Evolutionary conservation across 2,329 filamentous ascomycete genomes (phyloP).

Genomic region (Chrysoporthe puriensis): DNA sequence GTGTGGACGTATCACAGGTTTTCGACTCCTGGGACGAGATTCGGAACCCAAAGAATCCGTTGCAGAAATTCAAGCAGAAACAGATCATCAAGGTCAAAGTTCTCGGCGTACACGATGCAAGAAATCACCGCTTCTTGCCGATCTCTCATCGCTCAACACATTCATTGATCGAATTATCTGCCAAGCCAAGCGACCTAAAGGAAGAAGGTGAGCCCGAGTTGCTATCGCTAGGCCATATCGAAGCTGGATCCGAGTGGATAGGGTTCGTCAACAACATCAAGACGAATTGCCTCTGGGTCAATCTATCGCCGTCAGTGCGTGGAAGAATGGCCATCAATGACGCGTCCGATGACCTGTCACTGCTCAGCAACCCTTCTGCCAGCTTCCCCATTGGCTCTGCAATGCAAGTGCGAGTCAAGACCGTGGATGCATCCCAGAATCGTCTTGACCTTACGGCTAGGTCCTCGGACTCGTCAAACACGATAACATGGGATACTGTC

Average conservation of each 20-base stretch:
- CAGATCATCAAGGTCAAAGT: conserved; percentile 75
- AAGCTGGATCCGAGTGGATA: conserved; percentile 71
- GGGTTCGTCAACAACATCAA: conserved; percentile 91
- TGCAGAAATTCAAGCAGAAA: conserved; percentile 73
- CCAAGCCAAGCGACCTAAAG: conserved; percentile 71
- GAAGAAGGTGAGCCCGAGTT: conserved; percentile 45
- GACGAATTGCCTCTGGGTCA: conserved; percentile 84
- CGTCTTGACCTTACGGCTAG: conserved; percentile 84
- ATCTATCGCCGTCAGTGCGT: conserved; percentile 83
- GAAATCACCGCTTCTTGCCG: conserved; percentile 88
- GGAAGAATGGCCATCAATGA: conserved; percentile 84
- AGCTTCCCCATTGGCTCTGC: conserved; percentile 93
- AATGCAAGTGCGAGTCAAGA: conserved; percentile 76
- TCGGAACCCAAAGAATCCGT: conserved; percentile 76
- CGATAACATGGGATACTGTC: conserved; percentile 70
- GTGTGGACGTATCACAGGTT: conserved; percentile 87
- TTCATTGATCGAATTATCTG: conserved; percentile 84
- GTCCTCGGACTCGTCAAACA: conserved; percentile 59
- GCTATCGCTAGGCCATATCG: conserved; percentile 73
- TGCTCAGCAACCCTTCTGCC: conserved; percentile 72
- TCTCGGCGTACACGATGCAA: conserved; percentile 85
- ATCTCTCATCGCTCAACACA: conserved; percentile 84
- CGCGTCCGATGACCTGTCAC: conserved; percentile 82
- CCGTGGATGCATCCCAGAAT: conserved; percentile 72
- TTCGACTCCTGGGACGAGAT: conserved; percentile 91